Evolutionary conservation across 495 filamentous ascomycete species (phyloP), one percentile per base, ranked within the genome.

Genomic region (Friedmanniomyces simplex): DNA sequence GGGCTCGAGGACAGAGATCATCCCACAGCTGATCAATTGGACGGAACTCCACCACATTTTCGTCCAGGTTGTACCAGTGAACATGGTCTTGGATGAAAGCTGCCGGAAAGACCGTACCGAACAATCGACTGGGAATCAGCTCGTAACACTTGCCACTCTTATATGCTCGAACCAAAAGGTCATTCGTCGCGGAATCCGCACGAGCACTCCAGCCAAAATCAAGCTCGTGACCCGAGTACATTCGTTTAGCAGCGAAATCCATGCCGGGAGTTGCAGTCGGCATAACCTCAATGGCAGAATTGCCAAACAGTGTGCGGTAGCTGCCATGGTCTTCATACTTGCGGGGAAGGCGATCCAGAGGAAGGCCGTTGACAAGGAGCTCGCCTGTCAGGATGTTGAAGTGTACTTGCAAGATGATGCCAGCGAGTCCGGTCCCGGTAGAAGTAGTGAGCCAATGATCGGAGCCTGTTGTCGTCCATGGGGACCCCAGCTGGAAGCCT

Each of bases 51-150:
- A 86, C 51, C 1, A 56, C 41, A 0, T 66, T 60, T 0, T 68
- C 73, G 6, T 57, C 50, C 4, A 82, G 11, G 47, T 83, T 67
- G 3, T 85, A 63, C 83, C 83, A 87, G 57, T 87, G 82, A 0
- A 77, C 63, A 55, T 71, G 80, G 22, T 77, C 60, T 5, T 73
- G 45, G 4, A 78, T 54, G 21, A 85, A 75, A 0, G 66, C 55
- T 0, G 21, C 45, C 10, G 83, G 80, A 16, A 85, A 67, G 46
- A 74, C 74, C 0, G 57, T 64, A 0, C n/a, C 16, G 8, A 85
- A 71, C 18, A 73, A 34, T 11, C 63, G 13, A 2, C 52, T 30
- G 0, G 80, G 76, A 7, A 85, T 54, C 0, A 80, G 61, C 60
- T 84, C 78, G 4, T 71, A 70, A 0, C 55, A 51, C 4, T 61